Percentiles rank a stretch among this genome's conserved stretches.
Evolutionary conservation across 2,329 filamentous ascomycete genomes (phyloP).

Genomic region (Biscogniauxia sp.): DNA sequence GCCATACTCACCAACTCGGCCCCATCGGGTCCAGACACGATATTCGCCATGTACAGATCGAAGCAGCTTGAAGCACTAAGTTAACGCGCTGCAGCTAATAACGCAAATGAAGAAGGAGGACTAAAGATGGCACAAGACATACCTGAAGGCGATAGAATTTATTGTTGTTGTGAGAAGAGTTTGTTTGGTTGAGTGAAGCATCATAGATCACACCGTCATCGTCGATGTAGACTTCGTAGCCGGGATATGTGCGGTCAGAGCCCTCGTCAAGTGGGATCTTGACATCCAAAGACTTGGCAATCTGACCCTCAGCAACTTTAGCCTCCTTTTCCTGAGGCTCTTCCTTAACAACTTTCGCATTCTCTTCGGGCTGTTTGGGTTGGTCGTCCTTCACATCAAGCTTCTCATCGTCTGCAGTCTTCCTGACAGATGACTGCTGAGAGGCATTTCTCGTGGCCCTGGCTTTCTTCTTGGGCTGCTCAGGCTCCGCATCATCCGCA

Average conservation of each 20-base stretch:
- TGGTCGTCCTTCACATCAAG: conserved; percentile 12
- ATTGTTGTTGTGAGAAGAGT: conserved; percentile 70
- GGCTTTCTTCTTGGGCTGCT: conserved; percentile 32
- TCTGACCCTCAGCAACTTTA: conserved; percentile 41
- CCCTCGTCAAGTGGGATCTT: conserved; percentile 51
- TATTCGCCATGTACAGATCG: conserved; percentile 41
- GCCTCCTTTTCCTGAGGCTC: conserved; percentile 17
- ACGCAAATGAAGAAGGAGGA: background rate
- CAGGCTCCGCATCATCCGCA: conserved; percentile 19
- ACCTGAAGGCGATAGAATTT: conserved; percentile 80
- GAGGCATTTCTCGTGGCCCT: conserved; percentile 27
- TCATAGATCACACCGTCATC: conserved; percentile 68
- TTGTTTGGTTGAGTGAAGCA: conserved; percentile 76
- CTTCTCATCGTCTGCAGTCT: conserved; percentile 17
- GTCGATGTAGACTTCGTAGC: conserved; percentile 63
- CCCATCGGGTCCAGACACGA: conserved; percentile 75
- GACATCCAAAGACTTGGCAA: conserved; percentile 44
- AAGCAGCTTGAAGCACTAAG: conserved; percentile 38
- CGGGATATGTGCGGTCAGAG: conserved; percentile 32
- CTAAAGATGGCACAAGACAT: conserved; percentile 16
- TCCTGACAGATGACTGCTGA: conserved; percentile 18
- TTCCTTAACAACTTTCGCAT: conserved; percentile 29
- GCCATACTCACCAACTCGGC: conserved; percentile 66
- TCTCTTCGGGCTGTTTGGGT: conserved; percentile 22
- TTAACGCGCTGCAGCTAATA: background rate